Conservation (phyloP, 805 yeast species). For the Ogataea naganishii region DNA sequence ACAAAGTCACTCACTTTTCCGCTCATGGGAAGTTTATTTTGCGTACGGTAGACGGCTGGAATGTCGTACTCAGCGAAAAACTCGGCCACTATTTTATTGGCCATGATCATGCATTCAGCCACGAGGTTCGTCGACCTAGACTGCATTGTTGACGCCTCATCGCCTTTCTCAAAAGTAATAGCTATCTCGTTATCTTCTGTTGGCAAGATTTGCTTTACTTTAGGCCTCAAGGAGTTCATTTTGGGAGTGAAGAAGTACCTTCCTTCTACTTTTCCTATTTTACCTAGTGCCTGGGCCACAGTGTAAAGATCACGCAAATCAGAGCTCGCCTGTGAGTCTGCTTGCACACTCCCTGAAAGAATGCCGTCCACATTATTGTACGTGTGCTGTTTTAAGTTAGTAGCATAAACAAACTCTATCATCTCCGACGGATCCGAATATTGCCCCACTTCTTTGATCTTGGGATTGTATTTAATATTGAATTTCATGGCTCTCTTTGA, state of each 20-base stretch:
- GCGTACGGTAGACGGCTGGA: conserved; percentile 42
- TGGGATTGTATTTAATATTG: conserved; percentile 23
- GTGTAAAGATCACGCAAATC: too few relatives aligned
- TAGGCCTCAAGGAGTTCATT: conserved; percentile 22
- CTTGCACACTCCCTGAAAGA: too few relatives aligned
- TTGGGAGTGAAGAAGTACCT: too few relatives aligned
- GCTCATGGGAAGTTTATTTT: conserved; percentile 15
- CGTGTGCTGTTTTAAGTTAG: conserved; percentile 52
- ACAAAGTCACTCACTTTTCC: conserved; percentile 10
- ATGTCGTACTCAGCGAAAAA: conserved; percentile 34
- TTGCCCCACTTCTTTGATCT: conserved; percentile 9
- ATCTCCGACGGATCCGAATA: conserved; percentile 18
- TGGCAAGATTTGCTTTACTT: conserved; percentile 7
- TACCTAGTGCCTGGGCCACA: too few relatives aligned
- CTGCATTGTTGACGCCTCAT: conserved; percentile 5
- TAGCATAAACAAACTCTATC: conserved; percentile 32
- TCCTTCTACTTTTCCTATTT: too few relatives aligned
- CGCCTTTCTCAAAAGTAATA: conserved; percentile 15
- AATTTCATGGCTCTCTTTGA: conserved; percentile 38
- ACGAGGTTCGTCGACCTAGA: conserved; percentile 57
- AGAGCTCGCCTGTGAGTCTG: too few relatives aligned
- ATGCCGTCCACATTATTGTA: conserved; percentile 67
- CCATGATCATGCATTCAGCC: conserved; percentile 75
- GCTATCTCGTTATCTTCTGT: conserved; percentile 4
- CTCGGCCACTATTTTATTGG: conserved; percentile 54